These are phyloP conservation scores for Fagopyrum tataricum DNA, from an alignment of 148 eudicot species.

Conservation along the genomic window DNA sequence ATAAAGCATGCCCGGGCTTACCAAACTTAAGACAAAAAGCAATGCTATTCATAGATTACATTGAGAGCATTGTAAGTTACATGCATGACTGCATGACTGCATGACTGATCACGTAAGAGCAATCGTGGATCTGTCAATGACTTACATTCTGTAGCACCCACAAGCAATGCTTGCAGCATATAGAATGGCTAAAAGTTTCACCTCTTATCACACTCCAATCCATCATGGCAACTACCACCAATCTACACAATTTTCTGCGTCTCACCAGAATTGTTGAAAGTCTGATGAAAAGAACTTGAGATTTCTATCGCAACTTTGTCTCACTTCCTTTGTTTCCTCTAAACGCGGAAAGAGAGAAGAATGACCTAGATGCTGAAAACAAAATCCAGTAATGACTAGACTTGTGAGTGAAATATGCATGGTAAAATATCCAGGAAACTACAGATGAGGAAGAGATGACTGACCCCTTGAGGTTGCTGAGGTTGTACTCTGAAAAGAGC, in stretches of 20 bases:
- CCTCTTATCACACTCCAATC: conserved; percentile 8
- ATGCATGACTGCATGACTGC: not conserved
- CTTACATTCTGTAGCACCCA: not conserved
- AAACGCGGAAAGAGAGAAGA: conserved; percentile 47
- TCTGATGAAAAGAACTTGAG: not conserved
- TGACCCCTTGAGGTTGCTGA: conserved; percentile 28
- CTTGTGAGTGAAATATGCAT: not conserved
- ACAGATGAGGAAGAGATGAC: conserved; percentile 38
- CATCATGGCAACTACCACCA: conserved; percentile 5
- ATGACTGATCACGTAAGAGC: not conserved
- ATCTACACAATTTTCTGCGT: conserved; percentile 1
- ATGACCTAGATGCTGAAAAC: conserved; percentile 38
- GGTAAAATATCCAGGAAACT: conserved; percentile 8
- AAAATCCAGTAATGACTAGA: not conserved
- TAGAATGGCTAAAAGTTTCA: not conserved
- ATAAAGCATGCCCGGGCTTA: not conserved
- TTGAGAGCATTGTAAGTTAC: not conserved
- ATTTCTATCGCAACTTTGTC: conserved; percentile 14
- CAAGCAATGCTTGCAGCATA: conserved; percentile 2
- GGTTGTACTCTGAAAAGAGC: conserved; percentile 42
- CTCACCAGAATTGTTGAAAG: not conserved
- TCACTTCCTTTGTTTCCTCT: conserved; percentile 33
- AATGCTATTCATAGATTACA: conserved; percentile 9
- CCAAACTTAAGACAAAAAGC: not conserved
- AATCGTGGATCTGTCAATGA: not conserved